These are phyloP conservation scores for Alternaria solani DNA, from an alignment of 2,329 filamentous ascomycete genomes.

Conservation along the genomic window DNA sequence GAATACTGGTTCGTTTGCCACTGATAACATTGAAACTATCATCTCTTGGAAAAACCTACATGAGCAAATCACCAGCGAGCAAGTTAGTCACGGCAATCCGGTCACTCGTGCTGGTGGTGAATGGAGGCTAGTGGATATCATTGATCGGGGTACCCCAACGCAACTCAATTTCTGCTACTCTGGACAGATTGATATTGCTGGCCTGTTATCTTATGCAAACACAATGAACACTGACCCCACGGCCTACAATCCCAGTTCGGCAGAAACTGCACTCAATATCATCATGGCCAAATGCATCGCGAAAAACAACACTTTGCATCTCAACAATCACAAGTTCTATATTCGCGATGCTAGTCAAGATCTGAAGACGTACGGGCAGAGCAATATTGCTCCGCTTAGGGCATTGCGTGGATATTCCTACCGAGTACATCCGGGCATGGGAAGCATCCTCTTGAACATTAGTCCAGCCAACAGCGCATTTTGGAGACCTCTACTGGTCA, in stretches of 20 bases:
- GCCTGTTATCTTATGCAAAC: background rate
- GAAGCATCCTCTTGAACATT: conserved; percentile 18
- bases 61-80: background rate
- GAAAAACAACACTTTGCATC: background rate
- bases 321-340: background rate
- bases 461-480: conserved; percentile 22
- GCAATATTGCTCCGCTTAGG: background rate
- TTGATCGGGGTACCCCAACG: no score
- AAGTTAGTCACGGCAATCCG: no score
- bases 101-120: no score
- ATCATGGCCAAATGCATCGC: background rate
- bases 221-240: background rate
- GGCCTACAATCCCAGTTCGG: background rate
- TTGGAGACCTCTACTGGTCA: conserved; percentile 19
- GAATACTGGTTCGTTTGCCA: conserved; percentile 10
- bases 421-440: conserved; percentile 16
- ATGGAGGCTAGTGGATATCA: no score
- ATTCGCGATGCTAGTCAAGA: background rate
- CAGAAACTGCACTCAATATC: background rate
- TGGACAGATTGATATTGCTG: background rate
- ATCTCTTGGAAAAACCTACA: conserved; percentile 19
- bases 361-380: background rate
- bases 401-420: conserved; percentile 24
- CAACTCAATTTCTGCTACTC: no score
- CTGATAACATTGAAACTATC: conserved; percentile 9